Evolutionary conservation across 768 basidiomycete species (phyloP).

Genomic region (Auricularia heimuer): DNA sequence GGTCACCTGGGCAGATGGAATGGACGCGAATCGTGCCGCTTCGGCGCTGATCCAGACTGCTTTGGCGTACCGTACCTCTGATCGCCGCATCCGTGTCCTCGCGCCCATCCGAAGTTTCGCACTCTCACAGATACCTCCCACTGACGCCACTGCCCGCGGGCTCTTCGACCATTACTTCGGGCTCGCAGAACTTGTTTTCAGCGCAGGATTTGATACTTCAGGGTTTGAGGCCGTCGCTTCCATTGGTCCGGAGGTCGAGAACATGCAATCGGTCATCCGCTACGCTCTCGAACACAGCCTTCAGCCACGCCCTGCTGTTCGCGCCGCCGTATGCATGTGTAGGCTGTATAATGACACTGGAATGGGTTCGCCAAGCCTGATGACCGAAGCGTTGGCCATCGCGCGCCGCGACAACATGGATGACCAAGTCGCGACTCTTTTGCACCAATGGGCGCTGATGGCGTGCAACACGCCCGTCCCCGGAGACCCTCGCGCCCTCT

Average conservation of each 20-base stretch:
- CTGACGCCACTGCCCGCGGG: not conserved
- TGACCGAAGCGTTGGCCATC: not conserved
- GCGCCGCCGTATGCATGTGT: not conserved
- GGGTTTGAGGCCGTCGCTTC: not conserved
- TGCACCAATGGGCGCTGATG: not conserved
- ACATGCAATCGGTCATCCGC: not conserved
- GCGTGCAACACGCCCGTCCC: not conserved
- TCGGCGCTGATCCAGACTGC: not conserved
- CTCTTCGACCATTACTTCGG: not conserved
- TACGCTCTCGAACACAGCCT: not conserved
- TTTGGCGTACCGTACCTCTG: not conserved
- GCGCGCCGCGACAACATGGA: not conserved
- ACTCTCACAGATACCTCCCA: not conserved
- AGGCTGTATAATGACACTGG: not conserved
- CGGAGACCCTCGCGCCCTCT: not conserved
- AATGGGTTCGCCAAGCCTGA: not conserved
- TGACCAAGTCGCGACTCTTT: not conserved
- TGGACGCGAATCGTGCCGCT: not conserved
- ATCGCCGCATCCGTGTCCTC: not conserved
- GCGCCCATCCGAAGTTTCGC: not conserved
- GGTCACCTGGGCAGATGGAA: constrained; percentile 2
- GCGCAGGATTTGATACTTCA: not conserved
- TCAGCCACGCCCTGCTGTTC: not conserved
- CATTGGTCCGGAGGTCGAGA: not conserved
- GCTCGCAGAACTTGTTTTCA: not conserved